These are phyloP conservation scores for Santalum album DNA, from an alignment of 164 flowering plant genomes.

Conservation along the genomic window DNA sequence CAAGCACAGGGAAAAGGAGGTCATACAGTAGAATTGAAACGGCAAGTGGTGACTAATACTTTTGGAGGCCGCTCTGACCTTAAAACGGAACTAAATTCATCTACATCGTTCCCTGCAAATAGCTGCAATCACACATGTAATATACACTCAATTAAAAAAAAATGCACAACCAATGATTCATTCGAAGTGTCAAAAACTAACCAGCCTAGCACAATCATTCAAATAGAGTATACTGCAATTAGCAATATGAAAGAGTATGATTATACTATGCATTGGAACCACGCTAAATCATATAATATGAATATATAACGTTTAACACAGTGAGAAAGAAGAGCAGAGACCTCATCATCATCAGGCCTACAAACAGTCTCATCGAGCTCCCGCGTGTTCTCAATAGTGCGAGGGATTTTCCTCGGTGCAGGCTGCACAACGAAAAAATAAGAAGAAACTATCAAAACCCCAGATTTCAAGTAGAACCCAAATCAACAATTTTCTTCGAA, in stretches of 20 bases:
- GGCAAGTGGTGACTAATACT: slow-evolving; percentile 80
- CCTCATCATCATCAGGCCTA: slow-evolving; percentile 1
- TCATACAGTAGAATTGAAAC: slow-evolving; percentile 79
- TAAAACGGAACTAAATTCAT: slow-evolving; percentile 70
- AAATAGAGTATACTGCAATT: too few relatives aligned
- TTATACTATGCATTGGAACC: too few relatives aligned
- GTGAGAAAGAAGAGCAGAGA: not conserved
- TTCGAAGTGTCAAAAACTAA: too few relatives aligned
- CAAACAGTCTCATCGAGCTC: slow-evolving; percentile 4
- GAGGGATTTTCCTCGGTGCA: slow-evolving; percentile 1
- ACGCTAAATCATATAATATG: too few relatives aligned
- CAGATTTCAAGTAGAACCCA: not conserved
- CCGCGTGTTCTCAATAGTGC: slow-evolving; percentile 2
- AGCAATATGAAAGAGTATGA: too few relatives aligned
- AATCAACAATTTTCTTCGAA: too few relatives aligned
- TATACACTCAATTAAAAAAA: too few relatives aligned
- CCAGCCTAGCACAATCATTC: too few relatives aligned
- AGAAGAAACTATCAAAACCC: not conserved
- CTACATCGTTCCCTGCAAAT: slow-evolving; percentile 79
- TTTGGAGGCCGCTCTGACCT: slow-evolving; percentile 48
- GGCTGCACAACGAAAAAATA: slow-evolving; percentile 1
- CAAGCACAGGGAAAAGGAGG: not conserved
- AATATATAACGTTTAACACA: too few relatives aligned
- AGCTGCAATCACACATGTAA: slow-evolving; percentile 32
- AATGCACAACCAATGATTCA: too few relatives aligned